A percentile compares a stretch with the other conserved stretches of the same genome.
phyloP scores from a whole-genome alignment of 306 rosid species.

The Vigna nakashimae region DNA sequence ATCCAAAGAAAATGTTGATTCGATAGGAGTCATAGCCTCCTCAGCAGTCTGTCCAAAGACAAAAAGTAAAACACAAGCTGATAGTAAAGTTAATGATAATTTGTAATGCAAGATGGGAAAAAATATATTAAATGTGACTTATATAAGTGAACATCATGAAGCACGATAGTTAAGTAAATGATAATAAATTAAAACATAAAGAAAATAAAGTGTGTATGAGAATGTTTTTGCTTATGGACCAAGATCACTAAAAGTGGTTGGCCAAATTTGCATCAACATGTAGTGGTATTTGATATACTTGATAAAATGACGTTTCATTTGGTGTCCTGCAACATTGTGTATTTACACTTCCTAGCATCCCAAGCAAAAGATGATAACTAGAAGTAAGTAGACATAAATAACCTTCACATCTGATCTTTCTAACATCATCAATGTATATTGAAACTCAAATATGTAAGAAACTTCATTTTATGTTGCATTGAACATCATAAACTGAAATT shows the following conservation, averaged over 20 bases:
- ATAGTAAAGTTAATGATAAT: too few relatives aligned
- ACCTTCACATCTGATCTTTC: conserved; percentile 22
- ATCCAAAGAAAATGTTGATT: conserved; percentile 93
- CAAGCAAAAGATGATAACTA: not conserved
- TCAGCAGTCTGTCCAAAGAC: conserved; percentile 79
- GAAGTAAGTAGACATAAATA: conserved; percentile 16
- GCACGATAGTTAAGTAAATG: conserved; percentile 16
- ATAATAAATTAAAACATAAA: conserved; percentile 26
- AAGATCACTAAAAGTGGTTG: not conserved
- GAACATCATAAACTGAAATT: conserved; percentile 35
- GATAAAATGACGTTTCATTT: not conserved
- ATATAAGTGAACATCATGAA: not conserved
- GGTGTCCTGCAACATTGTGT: not conserved
- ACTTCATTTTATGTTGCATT: conserved; percentile 35
- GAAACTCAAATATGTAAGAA: conserved; percentile 34
- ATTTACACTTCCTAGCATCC: conserved; percentile 21
- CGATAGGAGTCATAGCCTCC: conserved; percentile 99
- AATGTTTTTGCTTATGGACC: conserved; percentile 14
- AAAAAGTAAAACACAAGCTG: conserved; percentile 2
- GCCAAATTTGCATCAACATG: conserved; percentile 23
- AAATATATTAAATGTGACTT: not conserved
- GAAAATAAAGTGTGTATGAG: conserved; percentile 29
- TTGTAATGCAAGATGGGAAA: conserved; percentile 25
- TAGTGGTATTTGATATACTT: conserved; percentile 24
- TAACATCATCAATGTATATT: conserved; percentile 29